phyloP scores from a whole-genome alignment of 2,329 filamentous ascomycete genomes.

The Apiospora arundinis region DNA sequence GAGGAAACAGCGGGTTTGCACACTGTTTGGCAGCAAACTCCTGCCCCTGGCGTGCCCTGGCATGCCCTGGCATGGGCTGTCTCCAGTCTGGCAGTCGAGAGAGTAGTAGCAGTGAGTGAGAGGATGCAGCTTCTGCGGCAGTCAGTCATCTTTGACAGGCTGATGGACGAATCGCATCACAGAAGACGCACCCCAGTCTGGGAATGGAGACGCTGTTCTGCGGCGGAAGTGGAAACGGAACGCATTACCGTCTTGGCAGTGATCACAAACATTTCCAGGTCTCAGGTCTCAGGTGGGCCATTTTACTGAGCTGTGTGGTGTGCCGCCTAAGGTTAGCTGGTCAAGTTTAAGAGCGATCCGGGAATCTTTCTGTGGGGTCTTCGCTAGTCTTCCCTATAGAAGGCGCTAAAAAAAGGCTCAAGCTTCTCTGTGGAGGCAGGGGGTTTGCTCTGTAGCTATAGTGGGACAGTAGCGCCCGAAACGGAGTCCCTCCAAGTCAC shows the following conservation, averaged over 20 bases:
- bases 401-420: not conserved
- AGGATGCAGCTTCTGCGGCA: not conserved
- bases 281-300: slow-evolving; percentile 10
- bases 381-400: not conserved
- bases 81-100: not conserved
- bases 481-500: not conserved
- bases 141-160: slow-evolving; percentile 2
- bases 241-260: slow-evolving; percentile 20
- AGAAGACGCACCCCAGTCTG: slow-evolving; percentile 7
- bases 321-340: not conserved
- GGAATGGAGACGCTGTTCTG: not conserved
- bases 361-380: not conserved
- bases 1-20: not conserved
- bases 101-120: too few relatives aligned
- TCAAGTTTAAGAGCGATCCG: not conserved
- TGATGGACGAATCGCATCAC: slow-evolving; percentile 19
- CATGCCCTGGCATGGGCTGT: too few relatives aligned
- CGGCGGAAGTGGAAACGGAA: slow-evolving; percentile 21
- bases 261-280: slow-evolving; percentile 14
- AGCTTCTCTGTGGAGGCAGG: not conserved
- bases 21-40: not conserved
- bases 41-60: too few relatives aligned
- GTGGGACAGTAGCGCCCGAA: slow-evolving; percentile 6
- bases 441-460: not conserved
- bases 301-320: not conserved